Evolutionary conservation across 805 yeast genomes (phyloP).

Genomic region (Wickerhamomyces bisporus): DNA sequence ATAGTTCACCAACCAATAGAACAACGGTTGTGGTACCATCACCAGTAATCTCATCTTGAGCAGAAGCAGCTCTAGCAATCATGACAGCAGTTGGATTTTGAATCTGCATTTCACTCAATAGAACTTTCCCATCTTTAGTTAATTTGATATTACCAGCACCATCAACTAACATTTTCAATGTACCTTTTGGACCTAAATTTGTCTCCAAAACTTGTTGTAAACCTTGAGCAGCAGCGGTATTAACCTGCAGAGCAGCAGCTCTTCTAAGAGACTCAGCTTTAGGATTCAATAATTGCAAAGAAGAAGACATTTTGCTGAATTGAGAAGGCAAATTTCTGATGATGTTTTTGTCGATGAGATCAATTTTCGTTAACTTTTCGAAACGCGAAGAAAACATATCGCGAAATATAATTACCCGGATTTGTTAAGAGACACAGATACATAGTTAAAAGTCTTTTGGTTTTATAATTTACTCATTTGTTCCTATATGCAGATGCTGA

Average conservation of each 20-base stretch:
- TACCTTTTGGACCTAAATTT: conserved; percentile 95
- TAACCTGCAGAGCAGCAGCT: conserved; percentile 91
- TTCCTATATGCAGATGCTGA: too few relatives aligned
- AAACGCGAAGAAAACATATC: too few relatives aligned
- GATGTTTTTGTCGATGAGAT: neutral
- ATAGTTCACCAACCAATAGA: conserved; percentile 86
- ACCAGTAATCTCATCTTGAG: conserved; percentile 99
- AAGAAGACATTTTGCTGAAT: conserved; percentile 44
- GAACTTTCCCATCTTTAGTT: conserved; percentile 95
- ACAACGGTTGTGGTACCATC: conserved; percentile 98
- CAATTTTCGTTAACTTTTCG: neutral
- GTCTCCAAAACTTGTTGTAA: conserved; percentile 87
- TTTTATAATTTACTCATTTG: too few relatives aligned
- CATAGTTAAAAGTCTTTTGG: too few relatives aligned
- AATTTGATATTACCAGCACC: conserved; percentile 94
- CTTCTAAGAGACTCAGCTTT: conserved; percentile 97
- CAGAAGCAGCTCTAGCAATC: conserved; percentile 96
- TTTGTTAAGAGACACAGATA: too few relatives aligned
- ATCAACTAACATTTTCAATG: conserved; percentile 92
- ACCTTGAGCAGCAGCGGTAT: conserved; percentile 95
- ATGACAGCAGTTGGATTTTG: conserved; percentile 85
- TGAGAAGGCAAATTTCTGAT: neutral
- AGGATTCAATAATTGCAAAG: conserved; percentile 87
- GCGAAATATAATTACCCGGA: conserved; percentile 2
- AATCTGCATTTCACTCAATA: conserved; percentile 94